These are phyloP conservation scores for Paramecium primaurelia DNA, from an alignment of 73 alveolate genomes.

Conservation along the genomic window DNA sequence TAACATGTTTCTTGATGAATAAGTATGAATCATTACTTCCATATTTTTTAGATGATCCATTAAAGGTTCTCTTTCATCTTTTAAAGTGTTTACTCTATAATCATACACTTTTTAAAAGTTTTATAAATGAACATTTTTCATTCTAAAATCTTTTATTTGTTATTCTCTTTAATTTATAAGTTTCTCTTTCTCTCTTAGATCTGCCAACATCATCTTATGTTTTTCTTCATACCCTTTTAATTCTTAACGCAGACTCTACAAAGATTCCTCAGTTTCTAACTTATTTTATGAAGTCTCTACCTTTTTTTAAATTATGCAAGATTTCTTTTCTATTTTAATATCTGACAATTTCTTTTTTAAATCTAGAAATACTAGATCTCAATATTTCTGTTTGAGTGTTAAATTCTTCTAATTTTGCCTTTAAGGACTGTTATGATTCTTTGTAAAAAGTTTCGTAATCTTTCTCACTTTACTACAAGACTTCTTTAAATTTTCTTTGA, in stretches of 20 bases:
- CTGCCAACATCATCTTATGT: conserved; percentile 20
- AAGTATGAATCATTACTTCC: conserved; percentile 12
- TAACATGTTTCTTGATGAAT: background rate
- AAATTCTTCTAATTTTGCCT: background rate
- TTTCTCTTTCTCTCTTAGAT: conserved; percentile 49
- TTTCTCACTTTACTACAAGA: conserved; percentile 12
- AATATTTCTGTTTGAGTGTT: conserved; percentile 14
- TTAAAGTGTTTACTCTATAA: conserved; percentile 52
- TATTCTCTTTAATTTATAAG: conserved; percentile 50
- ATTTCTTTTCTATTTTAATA: background rate
- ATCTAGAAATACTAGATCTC: conserved; percentile 25
- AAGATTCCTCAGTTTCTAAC: background rate
- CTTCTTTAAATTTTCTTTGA: conserved; percentile 52
- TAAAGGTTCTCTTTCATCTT: conserved; percentile 54
- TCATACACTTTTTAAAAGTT: conserved; percentile 57
- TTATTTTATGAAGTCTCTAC: background rate
- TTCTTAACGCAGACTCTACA: background rate
- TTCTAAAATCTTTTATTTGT: conserved; percentile 51
- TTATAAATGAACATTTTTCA: conserved; percentile 47
- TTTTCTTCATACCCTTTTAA: conserved; percentile 19
- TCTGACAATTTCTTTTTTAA: conserved; percentile 6
- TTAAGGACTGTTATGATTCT: background rate
- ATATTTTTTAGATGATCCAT: conserved; percentile 54
- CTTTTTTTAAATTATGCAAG: background rate
- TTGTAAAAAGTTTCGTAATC: conserved; percentile 46